Base-by-base conservation (phyloP, 2,329 filamentous ascomycete genomes). In the Albophoma yamanashiensis region DNA sequence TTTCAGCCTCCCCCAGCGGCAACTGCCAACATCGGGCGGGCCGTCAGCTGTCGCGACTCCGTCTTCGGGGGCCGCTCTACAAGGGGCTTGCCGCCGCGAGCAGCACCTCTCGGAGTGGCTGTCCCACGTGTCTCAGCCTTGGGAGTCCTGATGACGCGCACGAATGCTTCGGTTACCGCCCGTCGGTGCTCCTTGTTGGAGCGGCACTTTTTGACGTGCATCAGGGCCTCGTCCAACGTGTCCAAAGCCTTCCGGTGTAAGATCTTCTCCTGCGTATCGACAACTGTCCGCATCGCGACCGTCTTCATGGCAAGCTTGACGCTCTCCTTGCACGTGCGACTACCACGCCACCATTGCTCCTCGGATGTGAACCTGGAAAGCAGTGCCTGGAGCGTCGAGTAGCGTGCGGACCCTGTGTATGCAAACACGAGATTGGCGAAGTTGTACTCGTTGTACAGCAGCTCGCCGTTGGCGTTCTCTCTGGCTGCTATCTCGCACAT, bases 241-340 rank as follows among this genome's bases (percentile, higher is more conserved):
- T 62, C 53, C 8, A 74, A 60, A 6, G 65, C 67, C 25, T 67
- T 55, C 31, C 63, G 64, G 27, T 73, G 70, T 20, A 56, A 38
- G 14, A 57, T 45, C n/a, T 56, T 60, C 15, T 63, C 55, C 20
- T 61, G 5, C 7, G 56, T 25, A 47, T 62, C 53, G 3, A 58
- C 65, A 5, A 64, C 59, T 6, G 64, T 65, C 22, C 71, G 69
- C 59, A 64, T 64, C 25, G 69, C 69, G 38, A 70, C 62, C 22
- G 67, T 66, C 63, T 74, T 74, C 67, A 75, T 74, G 11, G 72
- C 73, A 31, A 70, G 64, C 62, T 75, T 75, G 64, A 75, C 66
- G n/a, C 68, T 72, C 60, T 73, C 69, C 58, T 75, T 74, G 64
- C 73, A 75, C 42, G 66, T 67, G 42, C 67, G 68, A 56, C 70